Conservation (phyloP, 306 rosid genomes). For the Morella rubra region DNA sequence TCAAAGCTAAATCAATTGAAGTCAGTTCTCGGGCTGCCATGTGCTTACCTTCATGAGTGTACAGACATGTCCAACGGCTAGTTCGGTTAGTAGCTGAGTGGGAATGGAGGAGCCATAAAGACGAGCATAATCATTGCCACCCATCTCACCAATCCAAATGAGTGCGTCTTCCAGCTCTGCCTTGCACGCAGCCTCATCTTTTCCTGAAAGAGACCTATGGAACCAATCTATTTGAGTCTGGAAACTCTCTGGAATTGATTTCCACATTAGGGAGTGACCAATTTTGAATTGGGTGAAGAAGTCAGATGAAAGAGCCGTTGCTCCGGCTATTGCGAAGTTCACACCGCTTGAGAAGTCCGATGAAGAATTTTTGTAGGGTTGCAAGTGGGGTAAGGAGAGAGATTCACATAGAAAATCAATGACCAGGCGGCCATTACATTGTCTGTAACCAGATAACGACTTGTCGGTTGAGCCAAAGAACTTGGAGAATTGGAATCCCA, state of each 20-base stretch:
- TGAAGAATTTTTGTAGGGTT: neutral
- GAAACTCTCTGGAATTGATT: conserved; percentile 3
- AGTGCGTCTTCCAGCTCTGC: neutral
- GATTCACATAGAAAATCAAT: conserved; percentile 17
- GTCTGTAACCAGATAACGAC: conserved; percentile 8
- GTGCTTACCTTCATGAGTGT: conserved; percentile 4
- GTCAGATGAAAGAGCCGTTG: conserved; percentile 6
- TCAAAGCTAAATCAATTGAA: neutral
- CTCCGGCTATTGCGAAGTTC: conserved; percentile 30
- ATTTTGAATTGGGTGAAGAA: neutral
- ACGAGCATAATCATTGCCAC: conserved; percentile 30
- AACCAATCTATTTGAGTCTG: conserved; percentile 26
- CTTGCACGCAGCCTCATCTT: neutral
- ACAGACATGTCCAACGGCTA: conserved; percentile 7
- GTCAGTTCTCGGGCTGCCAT: neutral
- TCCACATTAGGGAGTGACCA: conserved; percentile 18
- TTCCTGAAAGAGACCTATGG: neutral
- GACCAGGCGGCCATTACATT: conserved; percentile 17
- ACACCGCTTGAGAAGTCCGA: neutral
- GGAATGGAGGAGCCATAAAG: conserved; percentile 5
- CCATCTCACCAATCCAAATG: conserved; percentile 33
- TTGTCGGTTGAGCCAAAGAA: neutral
- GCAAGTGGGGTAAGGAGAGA: conserved; percentile 2
- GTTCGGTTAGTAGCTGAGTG: neutral
- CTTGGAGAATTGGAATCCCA: neutral